These are phyloP conservation scores for Phoma sp. DNA, from an alignment of 2,329 filamentous ascomycete species.

Conservation along the genomic window DNA sequence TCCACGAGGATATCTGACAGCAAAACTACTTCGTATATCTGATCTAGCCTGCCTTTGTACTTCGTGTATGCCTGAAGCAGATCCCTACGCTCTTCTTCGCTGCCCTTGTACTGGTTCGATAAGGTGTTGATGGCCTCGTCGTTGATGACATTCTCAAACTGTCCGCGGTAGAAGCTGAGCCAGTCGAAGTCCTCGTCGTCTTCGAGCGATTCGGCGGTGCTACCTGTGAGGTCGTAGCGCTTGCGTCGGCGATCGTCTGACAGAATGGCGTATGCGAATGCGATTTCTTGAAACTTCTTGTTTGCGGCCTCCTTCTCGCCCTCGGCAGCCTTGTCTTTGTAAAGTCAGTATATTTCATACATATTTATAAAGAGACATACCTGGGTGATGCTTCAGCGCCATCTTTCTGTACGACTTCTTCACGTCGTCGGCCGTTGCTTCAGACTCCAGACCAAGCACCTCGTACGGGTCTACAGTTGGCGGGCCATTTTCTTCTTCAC, in stretches of 20 bases:
- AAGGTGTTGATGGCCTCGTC: slow-evolving; percentile 77
- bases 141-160: slow-evolving; percentile 79
- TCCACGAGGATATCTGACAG: slow-evolving; percentile 83
- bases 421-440: slow-evolving; percentile 78
- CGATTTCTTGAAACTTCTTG: slow-evolving; percentile 83
- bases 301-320: slow-evolving; percentile 76
- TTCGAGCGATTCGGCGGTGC: slow-evolving; percentile 79
- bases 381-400: slow-evolving; percentile 79
- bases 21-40: slow-evolving; percentile 83
- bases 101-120: slow-evolving; percentile 78
- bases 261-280: slow-evolving; percentile 92
- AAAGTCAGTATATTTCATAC: slow-evolving; percentile 13
- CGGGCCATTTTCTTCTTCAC: slow-evolving; percentile 56
- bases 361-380: slow-evolving; percentile 51
- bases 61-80: slow-evolving; percentile 77
- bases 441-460: slow-evolving; percentile 73
- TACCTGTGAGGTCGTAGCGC: slow-evolving; percentile 89
- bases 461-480: slow-evolving; percentile 80
- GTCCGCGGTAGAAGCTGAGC: slow-evolving; percentile 85
- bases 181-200: slow-evolving; percentile 83
- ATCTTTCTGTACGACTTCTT: slow-evolving; percentile 91
- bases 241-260: slow-evolving; percentile 80
- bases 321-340: slow-evolving; percentile 74
- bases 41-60: slow-evolving; percentile 75
- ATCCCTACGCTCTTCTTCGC: slow-evolving; percentile 82